Conservation (phyloP, 805 yeast species). For the Brettanomyces sp. region DNA sequence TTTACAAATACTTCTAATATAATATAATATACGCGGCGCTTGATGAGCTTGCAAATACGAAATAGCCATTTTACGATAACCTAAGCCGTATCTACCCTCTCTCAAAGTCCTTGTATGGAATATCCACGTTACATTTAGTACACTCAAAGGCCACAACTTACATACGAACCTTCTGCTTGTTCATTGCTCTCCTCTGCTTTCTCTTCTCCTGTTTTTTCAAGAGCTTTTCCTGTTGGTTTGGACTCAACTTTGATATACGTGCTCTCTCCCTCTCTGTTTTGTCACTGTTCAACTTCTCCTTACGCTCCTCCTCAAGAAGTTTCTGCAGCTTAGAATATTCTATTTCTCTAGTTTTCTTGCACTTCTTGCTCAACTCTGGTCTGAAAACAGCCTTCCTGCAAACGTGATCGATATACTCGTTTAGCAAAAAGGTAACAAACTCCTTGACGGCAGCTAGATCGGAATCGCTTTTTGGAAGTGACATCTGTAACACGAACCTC, state of each 20-base stretch:
- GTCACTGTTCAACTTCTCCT: constrained; percentile 62
- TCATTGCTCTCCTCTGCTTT: constrained; percentile 65
- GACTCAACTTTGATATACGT: constrained; percentile 55
- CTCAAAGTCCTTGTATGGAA: not conserved
- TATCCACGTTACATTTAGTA: not conserved
- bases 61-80: not conserved
- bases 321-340: constrained; percentile 67
- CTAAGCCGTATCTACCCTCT: not conserved
- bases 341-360: constrained; percentile 64
- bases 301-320: constrained; percentile 51
- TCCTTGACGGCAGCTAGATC: constrained; percentile 47
- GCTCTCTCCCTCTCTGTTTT: constrained; percentile 62
- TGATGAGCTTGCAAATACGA: too few species aligned
- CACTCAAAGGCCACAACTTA: not conserved
- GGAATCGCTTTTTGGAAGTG: constrained; percentile 37
- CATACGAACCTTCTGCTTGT: constrained; percentile 44
- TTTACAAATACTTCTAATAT: not conserved
- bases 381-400: constrained; percentile 43
- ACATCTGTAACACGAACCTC: constrained; percentile 46
- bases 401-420: constrained; percentile 24
- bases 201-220: constrained; percentile 75
- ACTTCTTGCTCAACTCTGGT: constrained; percentile 68
- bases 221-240: constrained; percentile 70
- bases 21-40: too few species aligned
- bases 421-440: constrained; percentile 49